Evolutionary conservation across 176 grass and related monocot species (phyloP).

Genomic region (Eremochloa ophiuroides): DNA sequence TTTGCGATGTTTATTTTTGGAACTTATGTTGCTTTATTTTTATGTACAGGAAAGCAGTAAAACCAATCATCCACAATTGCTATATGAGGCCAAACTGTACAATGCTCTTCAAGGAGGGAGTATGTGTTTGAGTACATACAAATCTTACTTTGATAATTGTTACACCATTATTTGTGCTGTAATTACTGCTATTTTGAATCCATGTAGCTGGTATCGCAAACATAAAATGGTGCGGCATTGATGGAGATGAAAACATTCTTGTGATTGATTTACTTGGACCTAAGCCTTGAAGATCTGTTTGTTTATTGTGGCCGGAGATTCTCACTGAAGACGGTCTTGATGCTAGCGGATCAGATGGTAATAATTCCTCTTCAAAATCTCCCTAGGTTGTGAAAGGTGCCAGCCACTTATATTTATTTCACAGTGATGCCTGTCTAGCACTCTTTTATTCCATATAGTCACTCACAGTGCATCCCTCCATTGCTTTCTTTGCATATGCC

Average conservation of each 20-base stretch:
- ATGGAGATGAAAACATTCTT: constrained; percentile 80
- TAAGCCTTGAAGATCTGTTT: constrained; percentile 78
- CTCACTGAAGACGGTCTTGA: constrained; percentile 78
- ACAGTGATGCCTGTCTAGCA: neutral
- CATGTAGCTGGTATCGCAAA: constrained; percentile 72
- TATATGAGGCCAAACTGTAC: constrained; percentile 87
- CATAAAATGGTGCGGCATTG: constrained; percentile 74
- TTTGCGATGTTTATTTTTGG: neutral
- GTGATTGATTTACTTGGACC: constrained; percentile 85
- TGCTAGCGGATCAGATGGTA: constrained; percentile 92
- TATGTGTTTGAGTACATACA: constrained; percentile 25
- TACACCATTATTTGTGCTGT: neutral
- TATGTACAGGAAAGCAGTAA: constrained; percentile 64
- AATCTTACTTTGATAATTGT: neutral
- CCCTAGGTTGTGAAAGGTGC: neutral
- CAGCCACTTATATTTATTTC: neutral
- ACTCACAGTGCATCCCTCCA: neutral
- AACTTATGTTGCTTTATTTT: constrained; percentile 20
- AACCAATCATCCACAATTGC: constrained; percentile 78
- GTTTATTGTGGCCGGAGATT: constrained; percentile 77
- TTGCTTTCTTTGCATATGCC: neutral
- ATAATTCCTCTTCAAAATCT: constrained; percentile 15
- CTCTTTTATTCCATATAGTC: neutral
- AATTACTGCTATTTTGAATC: constrained; percentile 27
- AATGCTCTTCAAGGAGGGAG: constrained; percentile 77